These are phyloP conservation scores for Geranium rotundifolium DNA, from an alignment of 345 rosid genomes.

Conservation along the genomic window DNA sequence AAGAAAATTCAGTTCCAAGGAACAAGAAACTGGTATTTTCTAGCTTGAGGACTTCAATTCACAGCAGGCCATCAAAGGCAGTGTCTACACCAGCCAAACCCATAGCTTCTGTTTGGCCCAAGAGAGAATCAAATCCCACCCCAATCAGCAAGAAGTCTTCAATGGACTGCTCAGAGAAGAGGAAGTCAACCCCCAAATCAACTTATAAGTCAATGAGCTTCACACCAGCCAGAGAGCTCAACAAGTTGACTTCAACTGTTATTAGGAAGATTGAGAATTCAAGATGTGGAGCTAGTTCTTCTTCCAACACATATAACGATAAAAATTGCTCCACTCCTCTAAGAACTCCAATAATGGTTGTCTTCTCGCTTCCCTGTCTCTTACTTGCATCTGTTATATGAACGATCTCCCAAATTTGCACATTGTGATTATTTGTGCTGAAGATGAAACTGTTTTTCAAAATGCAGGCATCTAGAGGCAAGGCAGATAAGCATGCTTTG, in stretches of 20 bases:
- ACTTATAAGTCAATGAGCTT: constrained; percentile 39
- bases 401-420: constrained; percentile 1
- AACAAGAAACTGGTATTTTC: constrained; percentile 15
- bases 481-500: constrained; percentile 24
- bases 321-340: constrained; percentile 56
- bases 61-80: constrained; percentile 8
- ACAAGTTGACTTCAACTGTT: constrained; percentile 41
- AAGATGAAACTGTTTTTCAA: constrained; percentile 10
- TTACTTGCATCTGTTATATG: background rate
- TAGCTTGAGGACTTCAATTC: constrained; percentile 9
- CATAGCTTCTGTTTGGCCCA: constrained; percentile 7
- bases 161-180: constrained; percentile 10
- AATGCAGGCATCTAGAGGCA: constrained; percentile 31
- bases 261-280: constrained; percentile 53
- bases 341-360: constrained; percentile 53
- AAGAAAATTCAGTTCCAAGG: constrained; percentile 4
- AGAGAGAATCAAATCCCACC: constrained; percentile 16
- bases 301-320: constrained; percentile 36
- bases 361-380: constrained; percentile 6
- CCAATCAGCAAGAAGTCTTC: constrained; percentile 12
- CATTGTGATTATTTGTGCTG: background rate
- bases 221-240: constrained; percentile 61
- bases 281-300: constrained; percentile 28
- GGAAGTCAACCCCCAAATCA: constrained; percentile 44
- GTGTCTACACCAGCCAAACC: constrained; percentile 17